Percentiles rank a stretch among this genome's conserved stretches.
Conservation (phyloP, 2,329 filamentous ascomycete species). For the Ophiosphaerella korrae region DNA sequence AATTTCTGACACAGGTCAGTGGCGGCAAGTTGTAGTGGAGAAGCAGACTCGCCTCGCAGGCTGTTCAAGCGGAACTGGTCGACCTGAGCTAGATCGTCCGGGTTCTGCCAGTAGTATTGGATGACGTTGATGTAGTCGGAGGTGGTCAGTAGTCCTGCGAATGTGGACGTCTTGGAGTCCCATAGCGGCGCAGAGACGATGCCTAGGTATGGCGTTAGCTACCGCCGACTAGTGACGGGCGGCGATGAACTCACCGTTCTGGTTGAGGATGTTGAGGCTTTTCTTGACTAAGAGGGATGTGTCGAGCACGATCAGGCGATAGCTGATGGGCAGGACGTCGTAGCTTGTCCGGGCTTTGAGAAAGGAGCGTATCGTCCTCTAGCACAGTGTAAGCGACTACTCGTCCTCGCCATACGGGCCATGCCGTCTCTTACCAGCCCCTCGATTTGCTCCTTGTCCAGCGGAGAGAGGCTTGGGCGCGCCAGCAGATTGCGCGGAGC, state of each 20-base stretch:
- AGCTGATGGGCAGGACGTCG: slow-evolving; percentile 94
- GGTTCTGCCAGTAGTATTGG: slow-evolving; percentile 98
- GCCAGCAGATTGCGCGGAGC: slow-evolving; percentile 26
- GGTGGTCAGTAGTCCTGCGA: slow-evolving; percentile 91
- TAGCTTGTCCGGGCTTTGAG: slow-evolving; percentile 96
- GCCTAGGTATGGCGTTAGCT: slow-evolving; percentile 58
- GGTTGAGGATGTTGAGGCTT: slow-evolving; percentile 90
- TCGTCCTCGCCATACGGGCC: not conserved
- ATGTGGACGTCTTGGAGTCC: slow-evolving; percentile 91
- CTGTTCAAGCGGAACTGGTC: slow-evolving; percentile 94
- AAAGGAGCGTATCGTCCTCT: slow-evolving; percentile 90
- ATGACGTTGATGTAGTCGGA: slow-evolving; percentile 99
- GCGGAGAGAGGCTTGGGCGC: slow-evolving; percentile 57
- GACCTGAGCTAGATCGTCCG: slow-evolving; percentile 84
- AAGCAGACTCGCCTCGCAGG: slow-evolving; percentile 71
- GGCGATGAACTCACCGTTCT: slow-evolving; percentile 72
- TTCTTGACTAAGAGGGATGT: slow-evolving; percentile 95
- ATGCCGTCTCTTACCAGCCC: slow-evolving; percentile 66
- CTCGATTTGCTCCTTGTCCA: slow-evolving; percentile 78
- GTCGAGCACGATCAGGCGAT: slow-evolving; percentile 93
- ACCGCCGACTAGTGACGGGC: not conserved
- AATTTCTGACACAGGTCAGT: slow-evolving; percentile 68
- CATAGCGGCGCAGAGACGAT: slow-evolving; percentile 97
- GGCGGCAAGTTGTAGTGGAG: not conserved
- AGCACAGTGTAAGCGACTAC: slow-evolving; percentile 18